Evolutionary conservation across 257 asterid species (phyloP).

Genomic region (Solanum clarkiae): DNA sequence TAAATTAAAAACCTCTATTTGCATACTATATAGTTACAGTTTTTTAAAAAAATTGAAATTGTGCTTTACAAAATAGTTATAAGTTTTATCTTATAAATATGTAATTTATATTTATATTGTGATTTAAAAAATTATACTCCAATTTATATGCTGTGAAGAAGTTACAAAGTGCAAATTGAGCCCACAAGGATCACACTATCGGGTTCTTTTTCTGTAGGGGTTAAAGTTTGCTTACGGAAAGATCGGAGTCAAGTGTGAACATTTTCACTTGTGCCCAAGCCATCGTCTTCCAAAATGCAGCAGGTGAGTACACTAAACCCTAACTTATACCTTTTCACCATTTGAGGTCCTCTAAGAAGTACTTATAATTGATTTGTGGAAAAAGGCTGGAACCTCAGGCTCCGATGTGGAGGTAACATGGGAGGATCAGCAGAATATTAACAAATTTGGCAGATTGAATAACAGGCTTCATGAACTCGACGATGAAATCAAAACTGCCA

Average conservation of each 20-base stretch:
- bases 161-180: too few species aligned
- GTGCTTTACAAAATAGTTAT: too few species aligned
- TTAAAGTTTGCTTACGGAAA: background rate
- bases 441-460: slow-evolving; percentile 79
- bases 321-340: background rate
- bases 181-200: too few species aligned
- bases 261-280: background rate
- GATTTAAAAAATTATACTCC: too few species aligned
- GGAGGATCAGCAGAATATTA: slow-evolving; percentile 97
- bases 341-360: background rate
- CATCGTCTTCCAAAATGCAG: slow-evolving; percentile 4
- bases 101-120: too few species aligned
- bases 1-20: too few species aligned
- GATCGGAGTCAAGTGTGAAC: background rate
- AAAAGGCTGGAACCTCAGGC: slow-evolving; percentile 57
- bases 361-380: background rate
- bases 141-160: too few species aligned
- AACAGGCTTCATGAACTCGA: slow-evolving; percentile 83
- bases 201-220: background rate
- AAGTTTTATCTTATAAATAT: too few species aligned
- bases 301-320: background rate
- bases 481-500: slow-evolving; percentile 80
- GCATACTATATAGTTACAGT: too few species aligned
- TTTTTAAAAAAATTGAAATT: too few species aligned
- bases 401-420: slow-evolving; percentile 82